Evolutionary conservation across 192 early-diverging fungal genomes (phyloP).

Genomic region (Linnemannia zychae): DNA sequence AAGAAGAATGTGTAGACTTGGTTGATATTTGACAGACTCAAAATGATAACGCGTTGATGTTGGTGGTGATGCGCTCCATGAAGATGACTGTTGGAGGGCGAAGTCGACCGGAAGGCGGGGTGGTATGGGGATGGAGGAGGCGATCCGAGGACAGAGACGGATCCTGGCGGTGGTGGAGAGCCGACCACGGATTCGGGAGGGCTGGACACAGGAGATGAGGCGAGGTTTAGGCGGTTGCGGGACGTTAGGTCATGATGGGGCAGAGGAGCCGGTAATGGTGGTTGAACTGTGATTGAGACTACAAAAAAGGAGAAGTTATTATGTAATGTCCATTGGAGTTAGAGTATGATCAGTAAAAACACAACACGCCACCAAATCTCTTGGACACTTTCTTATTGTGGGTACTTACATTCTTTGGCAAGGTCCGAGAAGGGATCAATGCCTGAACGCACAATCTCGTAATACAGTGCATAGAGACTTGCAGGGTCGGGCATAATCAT

Average conservation of each 20-base stretch:
- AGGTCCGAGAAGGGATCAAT: conserved; percentile 46
- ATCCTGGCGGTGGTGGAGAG: conserved; percentile 27
- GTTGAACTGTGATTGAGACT: conserved; percentile 41
- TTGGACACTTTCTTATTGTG: neutral
- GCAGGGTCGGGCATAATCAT: conserved; percentile 62
- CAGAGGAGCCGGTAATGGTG: conserved; percentile 39
- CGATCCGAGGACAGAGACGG: conserved; percentile 21
- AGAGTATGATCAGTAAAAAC: neutral
- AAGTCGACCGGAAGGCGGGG: conserved; percentile 8
- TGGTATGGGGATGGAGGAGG: conserved; percentile 33
- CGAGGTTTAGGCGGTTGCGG: conserved; percentile 47
- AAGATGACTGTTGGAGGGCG: conserved; percentile 12
- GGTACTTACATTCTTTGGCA: conserved; percentile 43
- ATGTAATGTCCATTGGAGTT: no score
- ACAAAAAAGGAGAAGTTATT: neutral
- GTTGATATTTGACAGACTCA: conserved; percentile 48
- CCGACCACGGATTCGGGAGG: conserved; percentile 25
- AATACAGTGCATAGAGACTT: conserved; percentile 66
- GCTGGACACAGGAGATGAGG: conserved; percentile 14
- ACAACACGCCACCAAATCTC: neutral
- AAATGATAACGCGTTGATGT: conserved; percentile 24
- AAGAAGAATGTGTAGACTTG: conserved; percentile 52
- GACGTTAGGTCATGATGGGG: conserved; percentile 51
- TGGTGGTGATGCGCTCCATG: neutral
- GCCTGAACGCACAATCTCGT: conserved; percentile 65